Conservation (phyloP, 179 eudicot genomes). For the Nepenthes alata region DNA sequence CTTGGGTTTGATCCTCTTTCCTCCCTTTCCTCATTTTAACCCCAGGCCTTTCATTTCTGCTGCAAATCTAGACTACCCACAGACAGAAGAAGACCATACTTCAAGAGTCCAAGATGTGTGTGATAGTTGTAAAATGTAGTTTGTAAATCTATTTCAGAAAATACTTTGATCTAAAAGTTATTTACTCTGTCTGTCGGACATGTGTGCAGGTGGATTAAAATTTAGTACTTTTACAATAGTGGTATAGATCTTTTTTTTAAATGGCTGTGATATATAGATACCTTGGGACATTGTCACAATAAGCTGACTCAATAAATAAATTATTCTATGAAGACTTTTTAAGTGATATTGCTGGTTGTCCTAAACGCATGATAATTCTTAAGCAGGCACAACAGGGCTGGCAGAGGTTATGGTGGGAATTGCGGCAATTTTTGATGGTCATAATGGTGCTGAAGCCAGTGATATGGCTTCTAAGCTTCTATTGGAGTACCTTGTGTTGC, state of each 20-base stretch:
- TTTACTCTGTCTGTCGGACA: too few relatives aligned
- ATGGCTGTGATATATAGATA: neutral
- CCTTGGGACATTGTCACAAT: neutral
- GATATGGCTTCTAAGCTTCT: conserved; percentile 84
- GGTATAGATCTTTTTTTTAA: neutral
- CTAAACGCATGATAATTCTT: conserved; percentile 6
- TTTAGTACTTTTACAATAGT: neutral
- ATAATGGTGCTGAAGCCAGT: conserved; percentile 96
- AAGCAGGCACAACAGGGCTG: conserved; percentile 54
- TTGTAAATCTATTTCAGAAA: too few relatives aligned
- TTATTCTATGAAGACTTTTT: neutral
- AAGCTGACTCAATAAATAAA: neutral
- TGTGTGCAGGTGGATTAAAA: too few relatives aligned
- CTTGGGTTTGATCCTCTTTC: too few relatives aligned
- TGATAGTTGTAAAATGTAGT: too few relatives aligned
- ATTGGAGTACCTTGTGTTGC: conserved; percentile 75
- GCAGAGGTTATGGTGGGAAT: conserved; percentile 58
- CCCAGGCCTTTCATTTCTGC: too few relatives aligned
- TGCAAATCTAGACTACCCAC: too few relatives aligned
- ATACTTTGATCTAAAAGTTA: too few relatives aligned
- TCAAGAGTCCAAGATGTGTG: too few relatives aligned
- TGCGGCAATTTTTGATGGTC: conserved; percentile 93
- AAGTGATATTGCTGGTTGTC: neutral
- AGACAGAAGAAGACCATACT: too few relatives aligned
- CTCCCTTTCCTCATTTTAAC: too few relatives aligned